Conservation (phyloP, 179 eudicot genomes). For the Beta macrorhiza region DNA sequence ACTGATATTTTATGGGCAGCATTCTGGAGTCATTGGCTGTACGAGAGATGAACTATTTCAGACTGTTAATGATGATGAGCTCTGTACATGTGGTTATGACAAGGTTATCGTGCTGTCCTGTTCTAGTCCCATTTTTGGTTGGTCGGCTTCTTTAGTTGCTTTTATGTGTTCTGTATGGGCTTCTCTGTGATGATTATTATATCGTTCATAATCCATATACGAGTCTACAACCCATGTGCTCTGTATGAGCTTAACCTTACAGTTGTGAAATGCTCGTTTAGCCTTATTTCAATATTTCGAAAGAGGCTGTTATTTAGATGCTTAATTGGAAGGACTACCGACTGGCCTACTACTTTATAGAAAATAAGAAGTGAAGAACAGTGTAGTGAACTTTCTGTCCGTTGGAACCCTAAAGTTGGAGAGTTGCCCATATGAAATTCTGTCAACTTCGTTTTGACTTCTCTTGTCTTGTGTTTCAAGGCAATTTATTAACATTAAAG, state of each 20-base stretch:
- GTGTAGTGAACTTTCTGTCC: not conserved
- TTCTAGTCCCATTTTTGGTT: conserved; percentile 7
- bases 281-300: not conserved
- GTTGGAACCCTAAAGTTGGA: not conserved
- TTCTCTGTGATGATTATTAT: not conserved
- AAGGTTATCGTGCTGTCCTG: conserved; percentile 48
- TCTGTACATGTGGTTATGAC: conserved; percentile 65
- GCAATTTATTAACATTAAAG: not conserved
- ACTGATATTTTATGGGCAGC: conserved; percentile 73
- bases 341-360: not conserved
- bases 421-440: not conserved
- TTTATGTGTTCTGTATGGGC: not conserved
- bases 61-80: conserved; percentile 31
- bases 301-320: not conserved
- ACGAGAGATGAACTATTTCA: conserved; percentile 53
- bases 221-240: not conserved
- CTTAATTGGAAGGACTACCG: not conserved
- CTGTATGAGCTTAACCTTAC: not conserved
- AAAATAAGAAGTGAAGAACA: not conserved
- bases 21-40: conserved; percentile 85
- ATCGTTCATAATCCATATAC: too few relatives aligned
- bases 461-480: not conserved
- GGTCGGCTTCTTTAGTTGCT: conserved; percentile 3
- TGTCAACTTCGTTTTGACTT: not conserved
- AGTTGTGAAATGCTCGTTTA: too few relatives aligned